Base-by-base conservation (phyloP, 345 rosid species). In the Limnanthes douglasii region DNA sequence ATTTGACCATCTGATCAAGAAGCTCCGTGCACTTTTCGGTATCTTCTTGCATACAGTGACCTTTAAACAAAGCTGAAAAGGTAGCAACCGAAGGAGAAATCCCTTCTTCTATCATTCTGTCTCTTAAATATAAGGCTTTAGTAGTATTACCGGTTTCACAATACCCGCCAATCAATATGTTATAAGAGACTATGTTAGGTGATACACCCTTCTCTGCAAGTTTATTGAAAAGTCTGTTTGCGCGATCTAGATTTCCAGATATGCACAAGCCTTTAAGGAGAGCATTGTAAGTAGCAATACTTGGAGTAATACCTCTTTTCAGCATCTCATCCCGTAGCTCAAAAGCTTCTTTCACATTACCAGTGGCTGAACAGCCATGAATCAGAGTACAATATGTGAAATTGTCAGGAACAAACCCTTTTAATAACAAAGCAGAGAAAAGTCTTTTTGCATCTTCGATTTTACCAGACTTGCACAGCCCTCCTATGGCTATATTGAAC, bases 401-500 rank as follows among this genome's bases (percentile, higher is more conserved):
- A 38, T 54, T 66, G 37, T 80, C 93, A 21, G 77, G 79, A 31
- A 11, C 42, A 57, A 80, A 80, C 34, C 65, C 70, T 28, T 32
- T 35, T 1, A 15, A 60, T 32, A 62, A 31, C 64, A 80, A 58
- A 25, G 46, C 57, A 3, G 66, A 61, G 51, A 80, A 68, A 19
- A 68, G 46, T n/a, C 51, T 70, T 41, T 50, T 61, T 17, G 86
- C 83, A 31, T 65, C 71, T 31, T 53, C 59, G 46, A 73, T 36
- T 56, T 68, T 73, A 25, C 77, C 73, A 37, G 83, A 70, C 62
- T 63, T 75, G 56, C 82, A 75, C 19, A 80, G 56, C 32, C 83
- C 86, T n/a, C 70, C 59, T 11, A 80, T 54, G 24, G 73, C 77
- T 50, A 80, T 60, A 50, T 76, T 76, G 57, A 75, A 70, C 33